Conservation (phyloP, 192 early-diverging fungal species). For the Linnemannia hyalina region DNA sequence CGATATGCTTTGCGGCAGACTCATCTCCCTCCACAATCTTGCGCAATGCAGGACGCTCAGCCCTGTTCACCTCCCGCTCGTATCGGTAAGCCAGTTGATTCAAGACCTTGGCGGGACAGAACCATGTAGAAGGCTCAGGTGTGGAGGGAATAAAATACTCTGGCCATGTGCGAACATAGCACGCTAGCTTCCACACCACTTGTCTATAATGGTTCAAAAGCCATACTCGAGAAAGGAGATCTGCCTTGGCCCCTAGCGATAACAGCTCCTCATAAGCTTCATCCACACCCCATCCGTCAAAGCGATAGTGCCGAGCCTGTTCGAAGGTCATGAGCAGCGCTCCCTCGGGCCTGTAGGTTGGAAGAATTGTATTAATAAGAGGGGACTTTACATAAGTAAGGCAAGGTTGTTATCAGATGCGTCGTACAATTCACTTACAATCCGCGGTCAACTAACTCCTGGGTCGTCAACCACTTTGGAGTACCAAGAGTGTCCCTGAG, state of each 20-base stretch:
- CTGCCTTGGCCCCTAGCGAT: slow-evolving; percentile 50
- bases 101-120: slow-evolving; percentile 59
- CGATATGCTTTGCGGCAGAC: slow-evolving; percentile 64
- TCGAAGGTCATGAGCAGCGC: slow-evolving; percentile 41
- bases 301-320: slow-evolving; percentile 37
- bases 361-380: neutral
- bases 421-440: slow-evolving; percentile 18
- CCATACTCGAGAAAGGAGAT: slow-evolving; percentile 61
- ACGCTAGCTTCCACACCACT: slow-evolving; percentile 82
- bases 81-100: slow-evolving; percentile 71
- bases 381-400: neutral
- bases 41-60: slow-evolving; percentile 71
- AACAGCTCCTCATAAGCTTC: slow-evolving; percentile 63
- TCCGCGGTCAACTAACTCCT: slow-evolving; percentile 15
- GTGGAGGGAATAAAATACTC: slow-evolving; percentile 12
- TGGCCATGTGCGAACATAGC: slow-evolving; percentile 69
- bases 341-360: slow-evolving; percentile 32
- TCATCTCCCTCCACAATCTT: slow-evolving; percentile 77
- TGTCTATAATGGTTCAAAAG: slow-evolving; percentile 74
- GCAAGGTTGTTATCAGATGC: neutral
- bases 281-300: slow-evolving; percentile 62
- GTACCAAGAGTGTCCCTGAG: slow-evolving; percentile 3
- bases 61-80: slow-evolving; percentile 75
- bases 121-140: slow-evolving; percentile 25
- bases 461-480: neutral